Conservation (phyloP, 768 basidiomycete species). For the Termitomyces bulborhizus region DNA sequence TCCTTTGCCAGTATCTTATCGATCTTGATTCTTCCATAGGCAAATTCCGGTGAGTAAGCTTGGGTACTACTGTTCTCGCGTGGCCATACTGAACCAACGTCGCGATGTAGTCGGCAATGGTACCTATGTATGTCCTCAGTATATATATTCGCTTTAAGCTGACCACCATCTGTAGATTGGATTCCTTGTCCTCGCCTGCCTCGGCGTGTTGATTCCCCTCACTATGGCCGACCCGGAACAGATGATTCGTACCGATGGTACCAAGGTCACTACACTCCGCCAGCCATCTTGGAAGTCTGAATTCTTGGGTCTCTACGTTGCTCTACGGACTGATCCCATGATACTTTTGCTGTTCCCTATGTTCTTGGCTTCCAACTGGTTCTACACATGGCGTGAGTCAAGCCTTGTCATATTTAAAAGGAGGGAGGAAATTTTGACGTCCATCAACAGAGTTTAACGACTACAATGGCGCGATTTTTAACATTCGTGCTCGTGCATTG, state of each 20-base stretch:
- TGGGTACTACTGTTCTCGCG: not conserved
- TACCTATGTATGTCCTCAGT: slow-evolving; percentile 54
- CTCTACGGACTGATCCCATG: slow-evolving; percentile 63
- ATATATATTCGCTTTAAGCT: not conserved
- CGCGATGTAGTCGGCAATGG: slow-evolving; percentile 52
- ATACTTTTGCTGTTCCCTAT: slow-evolving; percentile 78
- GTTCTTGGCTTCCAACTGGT: slow-evolving; percentile 84
- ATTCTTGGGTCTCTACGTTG: slow-evolving; percentile 59
- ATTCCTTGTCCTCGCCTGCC: slow-evolving; percentile 68
- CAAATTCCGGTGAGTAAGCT: slow-evolving; percentile 30
- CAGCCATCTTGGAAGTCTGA: slow-evolving; percentile 82
- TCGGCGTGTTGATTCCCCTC: slow-evolving; percentile 61
- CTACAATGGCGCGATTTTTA: slow-evolving; percentile 72
- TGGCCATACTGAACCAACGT: not conserved
- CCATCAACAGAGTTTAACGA: slow-evolving; percentile 60
- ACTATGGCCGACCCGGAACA: slow-evolving; percentile 67
- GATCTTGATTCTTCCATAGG: slow-evolving; percentile 21
- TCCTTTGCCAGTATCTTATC: not conserved
- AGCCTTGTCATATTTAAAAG: not conserved
- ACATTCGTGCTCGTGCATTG: slow-evolving; percentile 70
- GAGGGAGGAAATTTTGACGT: not conserved
- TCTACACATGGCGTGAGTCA: slow-evolving; percentile 75
- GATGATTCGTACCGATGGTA: slow-evolving; percentile 73
- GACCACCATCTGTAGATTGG: slow-evolving; percentile 44
- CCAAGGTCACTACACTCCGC: slow-evolving; percentile 51